Conservation (phyloP, 2,329 filamentous ascomycete species). For the Alternaria solani region DNA sequence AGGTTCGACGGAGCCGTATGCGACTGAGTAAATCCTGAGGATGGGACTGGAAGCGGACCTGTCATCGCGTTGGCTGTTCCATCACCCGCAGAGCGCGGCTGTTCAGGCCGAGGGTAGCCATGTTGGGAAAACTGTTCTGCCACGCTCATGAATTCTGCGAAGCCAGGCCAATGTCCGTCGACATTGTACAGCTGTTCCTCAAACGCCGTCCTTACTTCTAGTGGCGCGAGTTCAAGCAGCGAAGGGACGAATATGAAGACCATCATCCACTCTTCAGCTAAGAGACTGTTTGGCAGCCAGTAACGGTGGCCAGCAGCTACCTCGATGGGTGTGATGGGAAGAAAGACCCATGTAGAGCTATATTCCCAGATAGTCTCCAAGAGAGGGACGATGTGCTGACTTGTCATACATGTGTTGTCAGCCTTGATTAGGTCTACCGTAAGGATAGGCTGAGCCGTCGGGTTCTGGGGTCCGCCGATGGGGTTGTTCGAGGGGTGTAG, state of each 20-base stretch:
- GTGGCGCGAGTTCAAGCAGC: neutral
- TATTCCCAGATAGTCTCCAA: neutral
- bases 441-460: neutral
- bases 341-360: neutral
- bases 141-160: neutral
- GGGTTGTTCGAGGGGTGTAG: neutral
- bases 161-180: neutral
- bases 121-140: neutral
- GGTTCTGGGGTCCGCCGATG: neutral
- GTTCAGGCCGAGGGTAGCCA: neutral
- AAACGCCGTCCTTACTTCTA: conserved; percentile 2
- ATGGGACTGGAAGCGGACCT: neutral
- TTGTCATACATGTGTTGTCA: neutral
- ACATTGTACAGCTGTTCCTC: neutral
- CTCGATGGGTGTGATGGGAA: neutral
- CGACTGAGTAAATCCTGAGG: neutral
- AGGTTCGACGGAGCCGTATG: neutral
- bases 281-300: neutral
- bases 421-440: neutral
- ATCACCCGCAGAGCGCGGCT: neutral
- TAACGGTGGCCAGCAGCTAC: conserved; percentile 10
- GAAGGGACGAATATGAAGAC: conserved; percentile 5
- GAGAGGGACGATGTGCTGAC: neutral
- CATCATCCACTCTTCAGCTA: conserved; percentile 12
- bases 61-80: neutral